Percentiles rank a stretch among this genome's conserved stretches.
These are phyloP conservation scores for Colletotrichum siamense DNA, from an alignment of 2,329 filamentous ascomycete genomes.

Conservation along the genomic window DNA sequence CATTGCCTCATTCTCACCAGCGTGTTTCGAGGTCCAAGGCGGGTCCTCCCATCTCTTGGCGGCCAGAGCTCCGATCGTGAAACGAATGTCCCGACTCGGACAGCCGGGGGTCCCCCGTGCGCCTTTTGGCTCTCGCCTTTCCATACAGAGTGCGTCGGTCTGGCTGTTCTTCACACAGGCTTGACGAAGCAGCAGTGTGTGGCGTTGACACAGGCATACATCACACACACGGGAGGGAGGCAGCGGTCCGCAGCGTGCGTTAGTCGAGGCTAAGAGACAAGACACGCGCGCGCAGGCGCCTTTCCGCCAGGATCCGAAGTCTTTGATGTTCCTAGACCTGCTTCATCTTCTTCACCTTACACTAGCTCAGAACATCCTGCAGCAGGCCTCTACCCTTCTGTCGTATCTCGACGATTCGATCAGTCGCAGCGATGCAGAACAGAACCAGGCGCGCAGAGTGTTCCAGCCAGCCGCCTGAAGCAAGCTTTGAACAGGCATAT, in stretches of 20 bases:
- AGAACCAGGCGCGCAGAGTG: background rate
- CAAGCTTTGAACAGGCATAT: background rate
- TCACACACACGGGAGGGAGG: background rate
- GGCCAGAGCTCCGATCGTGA: slow-evolving; percentile 20
- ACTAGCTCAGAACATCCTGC: background rate
- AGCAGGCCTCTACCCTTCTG: background rate
- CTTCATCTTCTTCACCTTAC: background rate
- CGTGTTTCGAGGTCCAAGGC: slow-evolving; percentile 20
- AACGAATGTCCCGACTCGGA: slow-evolving; percentile 19
- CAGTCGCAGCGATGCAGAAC: background rate
- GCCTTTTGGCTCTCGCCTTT: background rate
- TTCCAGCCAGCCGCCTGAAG: background rate
- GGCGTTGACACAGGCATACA: background rate
- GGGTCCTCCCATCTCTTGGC: slow-evolving; percentile 21
- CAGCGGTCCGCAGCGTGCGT: background rate
- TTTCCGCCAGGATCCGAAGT: background rate
- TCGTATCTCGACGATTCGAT: background rate
- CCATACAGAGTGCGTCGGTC: background rate
- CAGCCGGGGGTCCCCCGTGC: background rate
- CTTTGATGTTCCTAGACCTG: background rate
- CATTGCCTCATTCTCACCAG: background rate
- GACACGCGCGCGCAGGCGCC: background rate
- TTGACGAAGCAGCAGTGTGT: background rate
- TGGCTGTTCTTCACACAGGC: background rate
- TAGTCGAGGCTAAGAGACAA: background rate